phyloP scores from a whole-genome alignment of 2,329 filamentous ascomycete genomes.

The Fusarium chlamydosporum region DNA sequence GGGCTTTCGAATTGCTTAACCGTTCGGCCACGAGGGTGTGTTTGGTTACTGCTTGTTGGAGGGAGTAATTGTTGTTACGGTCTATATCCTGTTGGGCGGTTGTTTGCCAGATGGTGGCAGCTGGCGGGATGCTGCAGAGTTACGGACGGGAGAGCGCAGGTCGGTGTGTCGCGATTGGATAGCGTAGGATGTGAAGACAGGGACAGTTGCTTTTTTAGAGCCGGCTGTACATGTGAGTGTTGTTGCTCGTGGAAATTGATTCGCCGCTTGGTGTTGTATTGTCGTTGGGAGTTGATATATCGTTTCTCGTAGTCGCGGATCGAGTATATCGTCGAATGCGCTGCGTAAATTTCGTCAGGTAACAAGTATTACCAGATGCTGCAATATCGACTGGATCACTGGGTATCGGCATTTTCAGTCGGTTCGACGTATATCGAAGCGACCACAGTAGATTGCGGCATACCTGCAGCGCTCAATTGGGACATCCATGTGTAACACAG shows the following conservation, averaged over 20 bases:
- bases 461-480: neutral
- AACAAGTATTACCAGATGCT: neutral
- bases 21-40: conserved; percentile 42
- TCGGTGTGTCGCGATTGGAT: conserved; percentile 4
- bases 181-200: neutral
- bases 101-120: conserved; percentile 38
- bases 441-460: neutral
- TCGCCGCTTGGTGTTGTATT: neutral
- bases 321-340: neutral
- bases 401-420: neutral
- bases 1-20: conserved; percentile 46
- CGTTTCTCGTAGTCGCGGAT: conserved; percentile 7
- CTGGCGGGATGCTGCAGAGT: conserved; percentile 31
- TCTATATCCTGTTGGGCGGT: conserved; percentile 31
- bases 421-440: neutral
- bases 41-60: conserved; percentile 31
- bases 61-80: conserved; percentile 9
- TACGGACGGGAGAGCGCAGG: conserved; percentile 30
- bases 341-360: neutral
- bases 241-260: neutral
- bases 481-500: conserved; percentile 20
- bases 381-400: neutral
- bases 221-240: neutral
- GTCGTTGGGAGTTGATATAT: neutral
- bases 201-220: neutral